Base-by-base conservation (phyloP, 495 filamentous ascomycete species). In the Aspergillus bridgeri region DNA sequence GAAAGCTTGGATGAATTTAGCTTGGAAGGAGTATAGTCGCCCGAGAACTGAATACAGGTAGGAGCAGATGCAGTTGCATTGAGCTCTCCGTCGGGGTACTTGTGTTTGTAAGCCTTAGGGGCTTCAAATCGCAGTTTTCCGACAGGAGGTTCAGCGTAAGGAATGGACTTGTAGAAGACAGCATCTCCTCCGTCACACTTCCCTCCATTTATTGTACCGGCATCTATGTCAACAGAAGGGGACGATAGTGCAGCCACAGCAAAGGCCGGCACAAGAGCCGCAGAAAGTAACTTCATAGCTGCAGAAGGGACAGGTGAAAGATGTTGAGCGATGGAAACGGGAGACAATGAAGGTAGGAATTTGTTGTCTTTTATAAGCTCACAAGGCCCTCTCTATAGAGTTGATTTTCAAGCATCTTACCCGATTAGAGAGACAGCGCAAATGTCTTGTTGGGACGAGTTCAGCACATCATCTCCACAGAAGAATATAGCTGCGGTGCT, bases 111-210 rank as follows among this genome's bases (percentile, higher is more conserved):
- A 45, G 66, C 46, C 60, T 54, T 57, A 18, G 65, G 61, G 55
- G 65, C 42, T 29, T 62, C 58, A 56, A 67, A 67, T 33, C 65
- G 65, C 13, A 67, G 56, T 27, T 58, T 51, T 45, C 56, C 59
- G 48, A 64, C 48, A 1, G 65, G 65, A 42, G 65, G 65, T 21
- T 64, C 64, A 6, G 64, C 71, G 56, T 64, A 75, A 13, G 69
- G 69, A 45, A 75, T 69, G 13, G 59, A 63, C 49, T 64, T 65
- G 22, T 57, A 64, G 42, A 50, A 64, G 42, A 60, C 61, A 6
- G 58, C 54, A 23, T 68, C 65, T 7, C 57, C 52, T 4, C 57
- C 48, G 53, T 79, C 68, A 49, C 61, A 64, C 8, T 47, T 20
- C 51, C 58, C 54, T 47, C 58, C 58, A 6, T 45, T 17, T 4